Percentiles rank a stretch among this genome's conserved stretches.
phyloP scores from a whole-genome alignment of 169 alveolate genomes.

The Plasmodium vivax region DNA sequence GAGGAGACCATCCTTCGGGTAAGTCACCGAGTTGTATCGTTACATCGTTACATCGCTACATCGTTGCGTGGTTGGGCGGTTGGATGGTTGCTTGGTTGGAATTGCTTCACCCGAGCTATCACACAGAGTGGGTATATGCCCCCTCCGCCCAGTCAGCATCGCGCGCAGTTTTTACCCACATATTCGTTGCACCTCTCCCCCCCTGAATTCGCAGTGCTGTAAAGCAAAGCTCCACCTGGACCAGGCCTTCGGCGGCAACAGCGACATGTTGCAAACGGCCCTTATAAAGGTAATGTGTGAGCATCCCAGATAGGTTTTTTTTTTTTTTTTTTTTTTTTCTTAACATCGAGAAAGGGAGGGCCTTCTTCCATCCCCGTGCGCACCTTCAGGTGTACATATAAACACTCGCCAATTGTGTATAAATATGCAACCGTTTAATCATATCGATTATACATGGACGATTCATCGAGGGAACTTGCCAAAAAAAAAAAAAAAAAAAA shows the following conservation, averaged over 20 bases:
- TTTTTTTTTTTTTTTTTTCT: neutral
- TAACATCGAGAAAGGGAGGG: neutral
- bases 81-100: no score
- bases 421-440: neutral
- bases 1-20: slow-evolving; percentile 91
- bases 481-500: no score
- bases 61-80: neutral
- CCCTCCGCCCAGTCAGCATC: neutral
- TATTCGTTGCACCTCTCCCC: neutral
- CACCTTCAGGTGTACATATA: neutral
- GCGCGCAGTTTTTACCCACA: neutral
- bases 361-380: neutral
- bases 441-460: neutral
- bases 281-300: slow-evolving; percentile 70
- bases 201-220: slow-evolving; percentile 78
- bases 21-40: neutral
- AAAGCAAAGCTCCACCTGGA: slow-evolving; percentile 87
- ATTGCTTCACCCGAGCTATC: neutral
- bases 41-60: neutral
- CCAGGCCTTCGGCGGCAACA: slow-evolving; percentile 88
- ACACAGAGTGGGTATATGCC: neutral
- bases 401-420: neutral
- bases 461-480: neutral
- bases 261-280: slow-evolving; percentile 82
- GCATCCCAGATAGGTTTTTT: neutral